A percentile compares a stretch with the other conserved stretches of the same genome.
These are phyloP conservation scores for Phaeoacremonium minimum DNA, from an alignment of 2,329 filamentous ascomycete species.

Conservation along the genomic window DNA sequence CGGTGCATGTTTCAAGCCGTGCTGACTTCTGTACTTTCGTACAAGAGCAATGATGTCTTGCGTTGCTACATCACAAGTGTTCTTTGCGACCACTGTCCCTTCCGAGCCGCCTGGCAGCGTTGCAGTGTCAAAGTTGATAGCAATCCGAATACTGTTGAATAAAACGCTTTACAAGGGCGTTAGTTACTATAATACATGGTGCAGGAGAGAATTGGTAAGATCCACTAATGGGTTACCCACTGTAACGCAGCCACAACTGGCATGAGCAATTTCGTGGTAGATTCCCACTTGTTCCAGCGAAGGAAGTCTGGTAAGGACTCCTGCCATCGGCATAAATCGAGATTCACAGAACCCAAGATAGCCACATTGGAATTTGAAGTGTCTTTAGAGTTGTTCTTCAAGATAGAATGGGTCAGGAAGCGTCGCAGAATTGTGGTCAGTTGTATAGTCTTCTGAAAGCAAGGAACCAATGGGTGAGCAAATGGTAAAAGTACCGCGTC, in stretches of 20 bases:
- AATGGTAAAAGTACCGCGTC: too few species aligned
- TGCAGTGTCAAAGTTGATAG: slow-evolving; percentile 15
- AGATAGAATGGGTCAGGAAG: slow-evolving; percentile 1
- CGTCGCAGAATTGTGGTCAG: not conserved
- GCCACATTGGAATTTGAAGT: too few species aligned
- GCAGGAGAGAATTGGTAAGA: too few species aligned
- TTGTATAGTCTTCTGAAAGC: slow-evolving; percentile 1
- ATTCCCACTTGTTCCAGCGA: slow-evolving; percentile 15
- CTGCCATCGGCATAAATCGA: slow-evolving; percentile 14
- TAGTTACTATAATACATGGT: not conserved
- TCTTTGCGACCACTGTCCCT: not conserved
- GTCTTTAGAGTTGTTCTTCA: too few species aligned
- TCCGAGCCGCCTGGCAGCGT: too few species aligned
- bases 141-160: slow-evolving; percentile 17
- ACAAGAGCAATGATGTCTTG: slow-evolving; percentile 15
- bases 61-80: slow-evolving; percentile 13
- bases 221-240: slow-evolving; percentile 6
- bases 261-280: slow-evolving; percentile 8
- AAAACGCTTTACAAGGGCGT: slow-evolving; percentile 2
- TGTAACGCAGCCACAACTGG: slow-evolving; percentile 13
- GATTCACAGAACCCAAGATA: slow-evolving; percentile 13
- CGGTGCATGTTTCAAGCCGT: slow-evolving; percentile 13
- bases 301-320: slow-evolving; percentile 11
- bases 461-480: slow-evolving; percentile 3
- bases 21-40: slow-evolving; percentile 14